These are phyloP conservation scores for Termitomyces titanicus DNA, from an alignment of 768 basidiomycete species.

Conservation along the genomic window DNA sequence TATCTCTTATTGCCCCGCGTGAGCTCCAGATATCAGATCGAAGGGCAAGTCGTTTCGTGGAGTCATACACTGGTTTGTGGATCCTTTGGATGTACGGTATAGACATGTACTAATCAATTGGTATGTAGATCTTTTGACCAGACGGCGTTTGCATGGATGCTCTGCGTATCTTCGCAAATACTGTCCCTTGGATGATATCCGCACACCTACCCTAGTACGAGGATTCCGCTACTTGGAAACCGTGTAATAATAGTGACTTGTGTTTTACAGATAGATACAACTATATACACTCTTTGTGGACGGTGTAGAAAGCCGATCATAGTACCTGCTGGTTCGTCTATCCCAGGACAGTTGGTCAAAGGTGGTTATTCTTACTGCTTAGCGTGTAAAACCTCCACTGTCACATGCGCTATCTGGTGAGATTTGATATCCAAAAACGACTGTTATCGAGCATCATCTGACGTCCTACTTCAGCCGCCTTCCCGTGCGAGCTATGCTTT, in stretches of 20 bases:
- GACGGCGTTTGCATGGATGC: constrained; percentile 57
- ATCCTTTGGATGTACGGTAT: neutral
- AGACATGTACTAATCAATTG: neutral
- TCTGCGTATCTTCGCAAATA: constrained; percentile 78
- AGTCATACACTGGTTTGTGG: constrained; percentile 68
- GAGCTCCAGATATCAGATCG: constrained; percentile 49
- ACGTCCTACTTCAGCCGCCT: constrained; percentile 50
- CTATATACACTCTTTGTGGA: constrained; percentile 66
- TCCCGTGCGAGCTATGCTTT: constrained; percentile 66
- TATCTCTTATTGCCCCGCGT: constrained; percentile 55
- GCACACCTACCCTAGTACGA: constrained; percentile 48
- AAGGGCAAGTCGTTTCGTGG: constrained; percentile 52
- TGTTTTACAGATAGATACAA: constrained; percentile 62
- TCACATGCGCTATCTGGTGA: constrained; percentile 73
- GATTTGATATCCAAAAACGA: constrained; percentile 16
- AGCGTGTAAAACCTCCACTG: constrained; percentile 43
- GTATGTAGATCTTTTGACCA: constrained; percentile 54
- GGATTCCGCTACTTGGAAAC: constrained; percentile 9
- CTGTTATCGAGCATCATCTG: neutral
- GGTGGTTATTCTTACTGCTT: constrained; percentile 55
- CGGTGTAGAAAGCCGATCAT: constrained; percentile 64
- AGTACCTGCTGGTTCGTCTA: constrained; percentile 32
- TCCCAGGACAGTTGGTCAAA: constrained; percentile 21
- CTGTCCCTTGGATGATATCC: constrained; percentile 46
- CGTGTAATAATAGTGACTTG: neutral